phyloP scores from a whole-genome alignment of 2,329 filamentous ascomycete genomes.

The Aspergillus fijiensis region DNA sequence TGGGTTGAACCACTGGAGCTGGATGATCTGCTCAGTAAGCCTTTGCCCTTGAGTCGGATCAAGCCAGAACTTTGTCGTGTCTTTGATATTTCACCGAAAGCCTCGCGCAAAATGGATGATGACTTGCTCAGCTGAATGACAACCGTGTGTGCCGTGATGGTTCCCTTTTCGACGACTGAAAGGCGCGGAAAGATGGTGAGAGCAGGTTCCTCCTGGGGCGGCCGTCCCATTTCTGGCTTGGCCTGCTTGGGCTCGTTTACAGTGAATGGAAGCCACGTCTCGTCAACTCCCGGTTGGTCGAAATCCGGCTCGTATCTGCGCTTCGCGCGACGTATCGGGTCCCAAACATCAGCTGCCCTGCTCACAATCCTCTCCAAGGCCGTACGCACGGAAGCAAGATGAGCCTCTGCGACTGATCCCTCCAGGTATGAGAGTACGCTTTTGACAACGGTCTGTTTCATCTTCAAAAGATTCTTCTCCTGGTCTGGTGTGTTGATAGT shows the following conservation, averaged over 20 bases:
- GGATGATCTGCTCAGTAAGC: too few relatives aligned
- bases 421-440: constrained; percentile 7
- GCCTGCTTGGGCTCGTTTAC: too few relatives aligned
- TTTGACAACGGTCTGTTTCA: background rate
- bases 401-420: constrained; percentile 7
- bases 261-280: too few relatives aligned
- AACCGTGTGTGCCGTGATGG: too few relatives aligned
- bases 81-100: too few relatives aligned
- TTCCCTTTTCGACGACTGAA: constrained; percentile 5
- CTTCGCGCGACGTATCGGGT: constrained; percentile 13
- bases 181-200: constrained; percentile 7
- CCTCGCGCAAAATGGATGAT: too few relatives aligned
- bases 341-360: constrained; percentile 15
- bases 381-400: constrained; percentile 12
- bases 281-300: background rate
- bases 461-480: background rate
- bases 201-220: background rate
- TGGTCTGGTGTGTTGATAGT: constrained; percentile 16
- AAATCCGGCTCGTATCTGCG: constrained; percentile 17
- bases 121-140: too few relatives aligned
- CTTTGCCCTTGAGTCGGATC: too few relatives aligned
- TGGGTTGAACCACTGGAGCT: too few relatives aligned
- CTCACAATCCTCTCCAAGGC: constrained; percentile 15
- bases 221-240: background rate
- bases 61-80: too few relatives aligned